Conservation (phyloP, 2,329 filamentous ascomycete species). For the Fusarium pseudonygamai region DNA sequence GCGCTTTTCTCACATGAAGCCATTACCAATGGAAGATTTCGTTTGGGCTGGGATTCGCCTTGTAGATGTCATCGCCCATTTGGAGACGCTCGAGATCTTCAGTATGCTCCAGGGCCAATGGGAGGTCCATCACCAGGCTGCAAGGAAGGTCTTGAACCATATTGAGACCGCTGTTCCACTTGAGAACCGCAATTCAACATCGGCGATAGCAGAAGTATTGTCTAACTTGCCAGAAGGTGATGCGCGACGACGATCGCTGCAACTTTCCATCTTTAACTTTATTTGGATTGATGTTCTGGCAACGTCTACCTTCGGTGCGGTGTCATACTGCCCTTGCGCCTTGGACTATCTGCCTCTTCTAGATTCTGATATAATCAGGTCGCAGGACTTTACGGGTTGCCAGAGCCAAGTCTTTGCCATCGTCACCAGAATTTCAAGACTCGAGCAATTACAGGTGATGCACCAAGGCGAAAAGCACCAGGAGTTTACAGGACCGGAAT, state of each 20-base stretch:
- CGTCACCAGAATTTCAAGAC: neutral
- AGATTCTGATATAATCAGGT: neutral
- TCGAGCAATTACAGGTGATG: neutral
- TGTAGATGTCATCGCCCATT: neutral
- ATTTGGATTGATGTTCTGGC: neutral
- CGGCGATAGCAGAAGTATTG: neutral
- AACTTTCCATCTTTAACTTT: neutral
- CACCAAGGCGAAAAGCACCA: neutral
- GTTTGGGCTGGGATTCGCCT: neutral
- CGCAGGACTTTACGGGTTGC: neutral
- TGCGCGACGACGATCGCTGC: neutral
- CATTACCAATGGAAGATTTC: neutral
- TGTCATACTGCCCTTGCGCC: neutral
- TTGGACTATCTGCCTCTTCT: neutral
- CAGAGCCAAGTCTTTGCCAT: neutral
- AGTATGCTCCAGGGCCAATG: slow-evolving; percentile 1
- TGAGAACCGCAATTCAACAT: neutral
- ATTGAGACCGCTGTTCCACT: neutral
- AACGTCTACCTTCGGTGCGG: neutral
- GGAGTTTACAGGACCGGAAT: neutral
- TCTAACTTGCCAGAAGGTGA: neutral
- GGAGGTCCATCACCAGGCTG: neutral
- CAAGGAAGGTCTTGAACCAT: neutral
- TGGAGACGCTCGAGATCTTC: neutral
- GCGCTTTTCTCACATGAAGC: neutral